phyloP scores from a whole-genome alignment of 768 basidiomycete species.

The Calocybe cyanea region DNA sequence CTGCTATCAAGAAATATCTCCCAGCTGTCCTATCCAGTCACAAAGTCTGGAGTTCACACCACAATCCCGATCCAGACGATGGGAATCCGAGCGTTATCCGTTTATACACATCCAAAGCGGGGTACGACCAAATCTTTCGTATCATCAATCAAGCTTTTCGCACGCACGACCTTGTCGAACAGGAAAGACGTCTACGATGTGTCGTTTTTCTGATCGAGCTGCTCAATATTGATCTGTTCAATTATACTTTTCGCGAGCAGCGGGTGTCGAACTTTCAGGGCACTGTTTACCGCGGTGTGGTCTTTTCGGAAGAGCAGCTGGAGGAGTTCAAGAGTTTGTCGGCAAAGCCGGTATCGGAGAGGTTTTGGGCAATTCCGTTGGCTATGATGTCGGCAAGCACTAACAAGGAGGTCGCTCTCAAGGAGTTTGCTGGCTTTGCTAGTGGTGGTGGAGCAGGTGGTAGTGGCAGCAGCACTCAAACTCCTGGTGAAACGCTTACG shows the following conservation, averaged over 20 bases:
- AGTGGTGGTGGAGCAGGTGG: neutral
- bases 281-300: constrained; percentile 13
- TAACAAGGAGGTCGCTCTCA: constrained; percentile 9
- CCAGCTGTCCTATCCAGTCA: constrained; percentile 7
- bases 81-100: constrained; percentile 12
- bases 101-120: constrained; percentile 12
- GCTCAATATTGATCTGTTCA: constrained; percentile 15
- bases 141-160: constrained; percentile 14
- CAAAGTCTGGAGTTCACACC: constrained; percentile 8
- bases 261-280: constrained; percentile 9
- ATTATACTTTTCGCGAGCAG: constrained; percentile 9
- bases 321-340: constrained; percentile 13
- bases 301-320: constrained; percentile 11
- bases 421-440: constrained; percentile 8
- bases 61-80: constrained; percentile 6
- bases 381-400: constrained; percentile 17
- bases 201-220: constrained; percentile 15
- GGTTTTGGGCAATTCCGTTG: constrained; percentile 14
- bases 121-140: constrained; percentile 14
- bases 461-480: too few relatives aligned
- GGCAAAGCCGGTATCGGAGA: constrained; percentile 8
- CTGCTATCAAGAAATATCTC: constrained; percentile 1
- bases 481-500: too few relatives aligned
- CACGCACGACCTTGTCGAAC: constrained; percentile 8
- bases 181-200: constrained; percentile 10